Evolutionary conservation across 2,329 filamentous ascomycete genomes (phyloP), one percentile per base, ranked within the genome.

Genomic region (Fusarium scirpi): DNA sequence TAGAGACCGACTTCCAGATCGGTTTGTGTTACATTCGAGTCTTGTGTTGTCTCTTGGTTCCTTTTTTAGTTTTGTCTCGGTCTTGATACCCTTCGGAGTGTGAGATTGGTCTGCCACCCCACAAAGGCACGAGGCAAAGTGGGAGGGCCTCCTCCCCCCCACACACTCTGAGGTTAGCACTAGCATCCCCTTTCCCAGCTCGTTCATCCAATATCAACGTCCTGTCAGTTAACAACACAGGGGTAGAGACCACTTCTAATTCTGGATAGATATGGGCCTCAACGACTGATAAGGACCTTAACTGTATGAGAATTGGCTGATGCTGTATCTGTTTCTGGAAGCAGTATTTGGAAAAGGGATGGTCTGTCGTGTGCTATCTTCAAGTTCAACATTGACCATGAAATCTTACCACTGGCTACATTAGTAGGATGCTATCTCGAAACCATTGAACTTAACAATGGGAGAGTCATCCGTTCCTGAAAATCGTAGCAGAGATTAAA

Each of bases 61-160:
- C 32, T 48, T 70, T 32, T 70, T 67, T 70, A 55, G 57, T 67
- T 29, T 54, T 58, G 52, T 66, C 66, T 74, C 70, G 65, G 72
- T 65, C 63, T 62, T 73, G 44, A 51, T 61, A 61, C 67, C 70
- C 24, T 70, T 67, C 67, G 65, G 57, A 67, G 72, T 57, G 58
- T 60, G 38, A 70, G 70, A 73, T 48, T 69, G 56, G 41, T 61
- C 34, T 56, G 41, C 52, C 62, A 69, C 65, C 67, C 54, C 43
- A 53, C 48, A 52, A 30, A 61, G 65, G 65, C 58, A 64, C 53
- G 24, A 69, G 65, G 59, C 59, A 49, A 69, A 56, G 58, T 55
- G 58, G 58, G 60, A 52, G 34, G 49, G 56, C 40, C 44, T 54
- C 44, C 44, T 38, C 52, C 38, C 65, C 65, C 65, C 41, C 66